Conservation (phyloP, 2,329 filamentous ascomycete genomes). For the Aspergillus hortae region DNA sequence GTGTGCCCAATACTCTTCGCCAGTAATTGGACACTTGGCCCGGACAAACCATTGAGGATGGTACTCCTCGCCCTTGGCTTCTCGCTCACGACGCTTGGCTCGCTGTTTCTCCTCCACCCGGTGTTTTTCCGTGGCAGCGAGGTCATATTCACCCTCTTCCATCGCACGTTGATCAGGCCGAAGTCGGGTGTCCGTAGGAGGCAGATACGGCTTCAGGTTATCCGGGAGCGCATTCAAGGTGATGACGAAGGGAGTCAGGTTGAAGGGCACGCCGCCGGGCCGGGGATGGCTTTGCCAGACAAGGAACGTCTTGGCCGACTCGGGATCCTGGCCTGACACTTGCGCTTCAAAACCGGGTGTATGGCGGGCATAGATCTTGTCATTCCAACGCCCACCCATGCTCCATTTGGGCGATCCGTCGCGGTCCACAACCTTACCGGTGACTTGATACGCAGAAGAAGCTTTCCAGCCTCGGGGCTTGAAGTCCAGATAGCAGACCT, state of each 20-base stretch:
- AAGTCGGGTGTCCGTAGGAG: conserved; percentile 90
- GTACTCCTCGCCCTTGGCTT: conserved; percentile 77
- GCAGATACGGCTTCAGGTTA: conserved; percentile 69
- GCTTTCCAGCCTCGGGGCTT: conserved; percentile 96
- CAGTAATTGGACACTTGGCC: conserved; percentile 70
- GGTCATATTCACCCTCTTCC: conserved; percentile 97
- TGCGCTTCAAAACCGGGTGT: conserved; percentile 82
- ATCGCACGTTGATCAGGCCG: conserved; percentile 94
- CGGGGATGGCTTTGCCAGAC: conserved; percentile 88
- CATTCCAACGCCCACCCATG: conserved; percentile 94
- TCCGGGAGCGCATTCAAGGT: conserved; percentile 91
- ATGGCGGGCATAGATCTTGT: conserved; percentile 88
- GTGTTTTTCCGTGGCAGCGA: conserved; percentile 91
- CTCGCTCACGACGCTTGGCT: conserved; percentile 66
- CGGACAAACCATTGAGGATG: conserved; percentile 80
- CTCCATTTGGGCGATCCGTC: conserved; percentile 80
- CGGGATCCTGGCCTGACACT: conserved; percentile 52
- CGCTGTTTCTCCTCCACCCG: conserved; percentile 89
- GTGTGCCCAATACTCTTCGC: conserved; percentile 87
- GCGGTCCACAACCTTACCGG: conserved; percentile 77
- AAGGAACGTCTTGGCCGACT: conserved; percentile 71
- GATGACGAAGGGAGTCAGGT: conserved; percentile 91
- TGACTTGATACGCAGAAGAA: conserved; percentile 81
- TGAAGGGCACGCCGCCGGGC: conserved; percentile 86
- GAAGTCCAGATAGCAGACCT: conserved; percentile 86